Base-by-base conservation (phyloP, 495 filamentous ascomycete genomes). In the Hypoxylon subgilvum region DNA sequence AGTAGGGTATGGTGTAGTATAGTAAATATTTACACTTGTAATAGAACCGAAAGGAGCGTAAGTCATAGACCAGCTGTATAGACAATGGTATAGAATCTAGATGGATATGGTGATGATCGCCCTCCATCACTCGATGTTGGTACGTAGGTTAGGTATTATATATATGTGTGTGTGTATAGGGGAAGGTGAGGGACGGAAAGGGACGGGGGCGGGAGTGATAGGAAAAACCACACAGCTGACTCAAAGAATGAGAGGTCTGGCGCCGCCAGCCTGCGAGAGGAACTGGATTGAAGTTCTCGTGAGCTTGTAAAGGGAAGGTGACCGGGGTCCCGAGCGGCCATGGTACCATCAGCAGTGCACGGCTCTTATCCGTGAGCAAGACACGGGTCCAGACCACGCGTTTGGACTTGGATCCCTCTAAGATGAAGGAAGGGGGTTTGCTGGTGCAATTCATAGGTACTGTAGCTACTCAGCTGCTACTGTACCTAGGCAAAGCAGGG, bases 11-110 rank as follows among this genome's bases (percentile, higher is more conserved):
- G 36, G 44, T 14, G 21, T 19, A 23, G 30, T 31, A 2, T 17
- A 58, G 58, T 63, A 62, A 54, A 48, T 63, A 66, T 66, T 42
- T 63, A 66, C 58, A 66, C 56, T 57, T 57, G 51, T 63, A 68
- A 36, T 57, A 64, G 32, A 56, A 65, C 38, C 35, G 51, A 61
- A 65, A 48, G 52, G 56, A 65, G 56, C 51, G 61, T 56, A 59
- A 54, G 61, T 65, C 56, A 56, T 59, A 65, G 51, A 49, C 52
- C 47, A 51, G 56, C 61, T 47, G 28, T 42, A 27, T 8, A 61
- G 43, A 52, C 56, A 48, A 55, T 45, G 58, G 23, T 41, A 49
- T 18, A 19, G n/a, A n/a, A n/a, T n/a, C n/a, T n/a, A 32, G 17
- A 57, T 64, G 42, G 36, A 54, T 58, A 34, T 12, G 55, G 56